These are phyloP conservation scores for Cladosporium velox DNA, from an alignment of 2,329 filamentous ascomycete species.

Conservation along the genomic window DNA sequence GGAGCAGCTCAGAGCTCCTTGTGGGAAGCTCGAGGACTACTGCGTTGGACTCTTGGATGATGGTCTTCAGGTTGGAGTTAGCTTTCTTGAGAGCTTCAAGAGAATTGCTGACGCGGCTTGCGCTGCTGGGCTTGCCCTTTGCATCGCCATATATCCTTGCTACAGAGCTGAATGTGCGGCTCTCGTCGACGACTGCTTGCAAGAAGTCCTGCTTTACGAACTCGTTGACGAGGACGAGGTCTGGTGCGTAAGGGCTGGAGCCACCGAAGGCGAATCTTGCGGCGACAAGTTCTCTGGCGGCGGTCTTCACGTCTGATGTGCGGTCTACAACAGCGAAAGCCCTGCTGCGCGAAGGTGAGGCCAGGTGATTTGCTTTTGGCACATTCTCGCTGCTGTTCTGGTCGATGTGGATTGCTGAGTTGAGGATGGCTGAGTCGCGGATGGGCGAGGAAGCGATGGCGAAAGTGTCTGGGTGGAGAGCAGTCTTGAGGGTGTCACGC, in stretches of 20 bases:
- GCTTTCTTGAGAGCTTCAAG: constrained; percentile 21
- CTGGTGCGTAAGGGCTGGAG: constrained; percentile 61
- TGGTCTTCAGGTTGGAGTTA: constrained; percentile 23
- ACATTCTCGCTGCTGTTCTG: constrained; percentile 34
- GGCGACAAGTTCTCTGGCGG: constrained; percentile 55
- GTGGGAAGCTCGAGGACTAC: constrained; percentile 32
- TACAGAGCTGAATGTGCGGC: background rate
- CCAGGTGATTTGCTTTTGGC: constrained; percentile 36
- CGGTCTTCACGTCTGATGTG: constrained; percentile 55
- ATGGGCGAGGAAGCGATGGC: constrained; percentile 43
- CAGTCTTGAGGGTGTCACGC: constrained; percentile 41
- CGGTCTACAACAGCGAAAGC: constrained; percentile 62
- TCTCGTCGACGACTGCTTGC: constrained; percentile 42
- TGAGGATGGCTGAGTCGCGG: constrained; percentile 31
- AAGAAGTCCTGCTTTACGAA: constrained; percentile 59
- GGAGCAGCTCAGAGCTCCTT: constrained; percentile 23
- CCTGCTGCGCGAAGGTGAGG: constrained; percentile 39
- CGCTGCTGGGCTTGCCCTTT: constrained; percentile 15
- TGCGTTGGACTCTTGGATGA: constrained; percentile 28
- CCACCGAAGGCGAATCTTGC: constrained; percentile 60
- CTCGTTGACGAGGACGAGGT: constrained; percentile 66
- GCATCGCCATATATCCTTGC: background rate
- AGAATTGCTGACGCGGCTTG: constrained; percentile 6
- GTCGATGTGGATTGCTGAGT: constrained; percentile 36
- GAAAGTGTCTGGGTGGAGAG: constrained; percentile 54